A percentile compares a stretch with the other conserved stretches of the same genome.
Evolutionary conservation across 2,329 filamentous ascomycete genomes (phyloP).

Genomic region (Neofusicoccum umdonicola): DNA sequence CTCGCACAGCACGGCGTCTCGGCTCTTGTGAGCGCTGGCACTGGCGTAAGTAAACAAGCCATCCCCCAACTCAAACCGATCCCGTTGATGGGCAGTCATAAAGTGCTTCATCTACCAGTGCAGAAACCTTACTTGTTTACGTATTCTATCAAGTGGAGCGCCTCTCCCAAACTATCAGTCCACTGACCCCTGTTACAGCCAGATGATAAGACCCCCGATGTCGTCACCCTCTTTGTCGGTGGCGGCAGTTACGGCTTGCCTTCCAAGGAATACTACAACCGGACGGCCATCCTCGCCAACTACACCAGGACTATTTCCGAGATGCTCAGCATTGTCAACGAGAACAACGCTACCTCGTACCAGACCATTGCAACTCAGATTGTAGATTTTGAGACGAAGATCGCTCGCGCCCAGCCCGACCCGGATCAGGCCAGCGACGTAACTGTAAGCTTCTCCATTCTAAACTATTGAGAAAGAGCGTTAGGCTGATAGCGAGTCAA

Average conservation of each 20-base stretch:
- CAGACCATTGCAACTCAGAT: constrained; percentile 32
- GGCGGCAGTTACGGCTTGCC: constrained; percentile 48
- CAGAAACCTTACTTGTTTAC: too few species aligned
- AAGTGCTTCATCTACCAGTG: too few species aligned
- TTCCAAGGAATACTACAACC: constrained; percentile 36
- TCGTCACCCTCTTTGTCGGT: constrained; percentile 38
- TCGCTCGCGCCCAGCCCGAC: constrained; percentile 59
- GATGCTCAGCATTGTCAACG: not conserved
- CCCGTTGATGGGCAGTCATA: too few species aligned
- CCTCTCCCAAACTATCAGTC: not conserved
- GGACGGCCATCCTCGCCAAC: constrained; percentile 32
- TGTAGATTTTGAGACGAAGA: constrained; percentile 56
- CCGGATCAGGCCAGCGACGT: constrained; percentile 39
- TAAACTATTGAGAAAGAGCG: not conserved
- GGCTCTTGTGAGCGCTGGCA: not conserved
- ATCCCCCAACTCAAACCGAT: too few species aligned
- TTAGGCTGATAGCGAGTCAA: not conserved
- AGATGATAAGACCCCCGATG: constrained; percentile 2
- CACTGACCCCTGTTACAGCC: not conserved
- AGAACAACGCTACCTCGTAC: constrained; percentile 38
- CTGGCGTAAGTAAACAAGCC: not conserved
- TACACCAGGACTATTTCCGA: constrained; percentile 16
- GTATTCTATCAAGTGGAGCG: too few species aligned
- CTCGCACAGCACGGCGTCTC: not conserved
- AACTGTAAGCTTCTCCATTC: constrained; percentile 23